These are phyloP conservation scores for Geotrichum restrictum DNA, from an alignment of 1,139 yeast species.

Conservation along the genomic window DNA sequence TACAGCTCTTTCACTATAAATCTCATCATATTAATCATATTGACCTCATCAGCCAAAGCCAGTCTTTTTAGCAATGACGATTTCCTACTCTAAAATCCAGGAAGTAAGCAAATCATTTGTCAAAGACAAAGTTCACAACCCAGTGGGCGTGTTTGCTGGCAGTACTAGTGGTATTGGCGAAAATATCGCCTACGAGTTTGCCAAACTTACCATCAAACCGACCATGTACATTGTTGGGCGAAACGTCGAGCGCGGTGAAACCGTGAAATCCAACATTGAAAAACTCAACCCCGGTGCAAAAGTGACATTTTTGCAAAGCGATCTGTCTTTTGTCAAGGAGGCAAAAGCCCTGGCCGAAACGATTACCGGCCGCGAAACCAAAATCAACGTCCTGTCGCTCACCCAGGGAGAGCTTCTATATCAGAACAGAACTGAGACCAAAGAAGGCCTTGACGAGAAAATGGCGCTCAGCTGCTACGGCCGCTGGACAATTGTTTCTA, in stretches of 20 bases:
- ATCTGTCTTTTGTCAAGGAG: conserved; percentile 29
- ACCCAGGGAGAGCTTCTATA: conserved; percentile 29
- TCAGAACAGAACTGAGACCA: conserved; percentile 23
- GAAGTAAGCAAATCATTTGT: conserved; percentile 9
- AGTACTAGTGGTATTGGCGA: conserved; percentile 39
- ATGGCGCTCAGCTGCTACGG: background rate
- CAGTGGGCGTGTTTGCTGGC: conserved; percentile 36
- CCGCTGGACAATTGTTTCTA: conserved; percentile 23
- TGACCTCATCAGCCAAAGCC: background rate
- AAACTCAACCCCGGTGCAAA: conserved; percentile 29
- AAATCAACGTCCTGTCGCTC: conserved; percentile 32
- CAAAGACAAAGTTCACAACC: conserved; percentile 12
- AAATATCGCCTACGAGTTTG: conserved; percentile 34
- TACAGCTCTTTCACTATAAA: too few species aligned
- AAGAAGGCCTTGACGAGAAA: background rate
- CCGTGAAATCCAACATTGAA: conserved; percentile 27
- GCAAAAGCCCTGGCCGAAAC: conserved; percentile 27
- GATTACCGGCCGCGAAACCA: conserved; percentile 28
- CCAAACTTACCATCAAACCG: conserved; percentile 31
- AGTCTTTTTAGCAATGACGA: conserved; percentile 5
- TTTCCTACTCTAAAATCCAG: conserved; percentile 9
- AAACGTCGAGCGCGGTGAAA: conserved; percentile 28
- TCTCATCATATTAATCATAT: background rate
- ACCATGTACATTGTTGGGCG: conserved; percentile 37
- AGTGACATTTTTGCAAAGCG: conserved; percentile 30